These are phyloP conservation scores for Malania oleifera DNA, from an alignment of 164 flowering plant species.

Conservation along the genomic window DNA sequence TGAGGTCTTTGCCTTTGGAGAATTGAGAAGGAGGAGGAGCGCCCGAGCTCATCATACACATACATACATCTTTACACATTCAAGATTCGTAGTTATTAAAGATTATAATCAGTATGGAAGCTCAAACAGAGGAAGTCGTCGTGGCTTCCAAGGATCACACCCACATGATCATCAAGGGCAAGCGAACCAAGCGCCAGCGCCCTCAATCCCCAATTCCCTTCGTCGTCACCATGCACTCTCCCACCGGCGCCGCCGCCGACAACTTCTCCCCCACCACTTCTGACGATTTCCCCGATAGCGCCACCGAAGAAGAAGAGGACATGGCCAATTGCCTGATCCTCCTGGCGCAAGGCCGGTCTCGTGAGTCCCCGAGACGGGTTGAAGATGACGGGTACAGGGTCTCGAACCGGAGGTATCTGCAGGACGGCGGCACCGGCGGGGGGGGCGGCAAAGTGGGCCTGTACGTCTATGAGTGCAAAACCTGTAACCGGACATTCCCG, in stretches of 20 bases:
- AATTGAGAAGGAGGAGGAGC: too few relatives aligned
- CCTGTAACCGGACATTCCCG: slow-evolving; percentile 57
- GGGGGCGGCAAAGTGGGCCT: slow-evolving; percentile 25
- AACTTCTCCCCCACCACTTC: slow-evolving; percentile 11
- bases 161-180: slow-evolving; percentile 30
- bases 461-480: slow-evolving; percentile 65
- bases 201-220: slow-evolving; percentile 37
- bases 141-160: slow-evolving; percentile 18
- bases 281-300: neutral
- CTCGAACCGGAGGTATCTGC: slow-evolving; percentile 28
- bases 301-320: slow-evolving; percentile 56
- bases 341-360: slow-evolving; percentile 46
- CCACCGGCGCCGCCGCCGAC: slow-evolving; percentile 3
- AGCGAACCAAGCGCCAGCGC: slow-evolving; percentile 38
- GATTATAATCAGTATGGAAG: too few relatives aligned
- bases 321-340: slow-evolving; percentile 76
- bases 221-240: slow-evolving; percentile 5
- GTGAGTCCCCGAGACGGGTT: slow-evolving; percentile 6
- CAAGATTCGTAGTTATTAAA: too few relatives aligned
- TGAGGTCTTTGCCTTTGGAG: too few relatives aligned
- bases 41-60: too few relatives aligned
- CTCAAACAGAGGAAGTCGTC: slow-evolving; percentile 17
- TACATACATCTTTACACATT: too few relatives aligned
- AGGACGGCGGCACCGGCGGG: slow-evolving; percentile 11
- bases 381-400: slow-evolving; percentile 1